Evolutionary conservation across 164 flowering plant genomes (phyloP), one percentile per base, ranked within the genome.

Genomic region (Protea cynaroides): DNA sequence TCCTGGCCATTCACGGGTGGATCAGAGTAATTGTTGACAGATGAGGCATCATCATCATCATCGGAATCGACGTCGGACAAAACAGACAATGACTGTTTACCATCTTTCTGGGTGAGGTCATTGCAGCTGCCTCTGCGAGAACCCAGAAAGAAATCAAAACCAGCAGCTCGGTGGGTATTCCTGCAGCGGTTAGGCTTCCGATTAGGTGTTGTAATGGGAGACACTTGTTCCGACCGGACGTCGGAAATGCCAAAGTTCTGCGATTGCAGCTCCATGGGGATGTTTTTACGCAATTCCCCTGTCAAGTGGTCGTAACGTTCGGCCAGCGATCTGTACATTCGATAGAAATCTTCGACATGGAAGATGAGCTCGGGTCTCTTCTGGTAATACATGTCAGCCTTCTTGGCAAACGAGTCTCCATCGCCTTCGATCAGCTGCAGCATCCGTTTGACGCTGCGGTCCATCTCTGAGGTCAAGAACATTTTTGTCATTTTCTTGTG

Each of bases 261-360:
- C 7, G 92, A 81, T 64, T 84, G 89, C 38, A 90, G 90, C 54
- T 82, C 52, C 2, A 19, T 15, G 52, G 52, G 52, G 1, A 49
- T 49, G 52, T 18, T 49, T 18, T 49, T 49, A 29, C 77, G 73
- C 65, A 93, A 65, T 63, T 93, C 97, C 34, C 92, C 98, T 0
- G 98, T 88, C 47, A 90, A 72, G 53, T 86, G 78, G 70, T 90
- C 92, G 62, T 90, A 92, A 8, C 98, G 93, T 71, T 92, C 98
- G 1, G 97, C 96, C 65, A 93, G 69, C 1, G 96, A 82, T 21
- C 95, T 79, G 68, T 93, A 88, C 85, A 84, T 84, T 59, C 94
- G 89, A 71, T 88, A 84, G 69, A 90, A 90, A 37, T 86, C 86
- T 72, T 93, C 94, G 10, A 93, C 96, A 38, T 68, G 94, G 55